phyloP scores from a whole-genome alignment of 2,329 filamentous ascomycete genomes.

The Cryphonectria carpinicola region DNA sequence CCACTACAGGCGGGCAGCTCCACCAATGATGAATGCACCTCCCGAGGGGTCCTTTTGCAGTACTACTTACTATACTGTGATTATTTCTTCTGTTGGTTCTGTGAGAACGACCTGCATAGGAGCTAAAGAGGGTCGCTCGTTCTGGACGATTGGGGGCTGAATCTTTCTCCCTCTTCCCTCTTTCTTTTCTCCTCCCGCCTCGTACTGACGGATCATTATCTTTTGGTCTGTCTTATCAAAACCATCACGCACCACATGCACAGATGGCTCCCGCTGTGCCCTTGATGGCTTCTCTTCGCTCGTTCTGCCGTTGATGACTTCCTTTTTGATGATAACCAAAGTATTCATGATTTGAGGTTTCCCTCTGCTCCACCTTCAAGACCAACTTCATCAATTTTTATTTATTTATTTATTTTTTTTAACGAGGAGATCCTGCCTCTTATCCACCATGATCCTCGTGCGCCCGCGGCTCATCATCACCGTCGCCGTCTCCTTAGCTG shows the following conservation, averaged over 20 bases:
- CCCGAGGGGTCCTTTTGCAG: too few species aligned
- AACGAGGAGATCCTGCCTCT: background rate
- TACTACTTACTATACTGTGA: too few species aligned
- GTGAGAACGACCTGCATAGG: background rate
- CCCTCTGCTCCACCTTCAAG: background rate
- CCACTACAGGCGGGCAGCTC: background rate
- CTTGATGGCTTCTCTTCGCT: background rate
- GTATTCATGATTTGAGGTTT: background rate
- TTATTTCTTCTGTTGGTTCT: too few species aligned
- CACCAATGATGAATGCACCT: background rate
- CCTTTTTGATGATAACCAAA: background rate
- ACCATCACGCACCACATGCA: background rate
- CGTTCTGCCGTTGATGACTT: background rate
- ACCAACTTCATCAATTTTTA: background rate
- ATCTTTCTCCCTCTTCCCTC: background rate
- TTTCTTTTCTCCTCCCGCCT: background rate
- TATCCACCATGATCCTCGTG: conserved; percentile 22
- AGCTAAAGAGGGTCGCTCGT: background rate
- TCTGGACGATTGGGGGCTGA: background rate
- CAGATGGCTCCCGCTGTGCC: background rate
- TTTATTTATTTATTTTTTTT: background rate
- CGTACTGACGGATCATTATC: background rate
- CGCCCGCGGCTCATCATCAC: conserved; percentile 19
- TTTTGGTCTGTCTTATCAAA: background rate
- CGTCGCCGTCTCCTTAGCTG: conserved; percentile 6